Evolutionary conservation across 2,329 filamentous ascomycete genomes (phyloP), one percentile per base, ranked within the genome.

Genomic region (Ophiostoma sp.): DNA sequence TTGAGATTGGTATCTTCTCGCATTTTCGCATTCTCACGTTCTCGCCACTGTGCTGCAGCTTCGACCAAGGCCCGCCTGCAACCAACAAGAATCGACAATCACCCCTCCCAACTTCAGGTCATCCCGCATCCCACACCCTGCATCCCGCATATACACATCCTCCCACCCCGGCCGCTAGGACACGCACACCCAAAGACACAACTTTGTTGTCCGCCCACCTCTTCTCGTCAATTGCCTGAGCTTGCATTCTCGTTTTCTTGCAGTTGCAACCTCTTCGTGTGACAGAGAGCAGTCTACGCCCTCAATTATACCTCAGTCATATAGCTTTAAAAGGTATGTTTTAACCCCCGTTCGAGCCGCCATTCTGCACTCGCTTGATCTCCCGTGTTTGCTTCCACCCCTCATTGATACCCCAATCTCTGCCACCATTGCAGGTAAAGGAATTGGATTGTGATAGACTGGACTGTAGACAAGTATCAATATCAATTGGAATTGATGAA

Each of bases 31-130:
- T n/a, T 54, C 13, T 54, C 23, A 54, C 52, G 11, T 20, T 39
- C 60, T 64, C 33, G 60, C 60, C 60, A 64, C 60, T 57, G 52
- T 13, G 52, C 52, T 57, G 52, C 52, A 57, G 52, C 52, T 27
- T 17, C 60, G 31, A 64, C 60, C 60, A 64, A 64, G 60, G 31
- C 35, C 27, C 4, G 31, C 7, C 31, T 35, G 31, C 20, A 23
- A 31, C 33, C 39, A 64, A n/a, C 60, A 64, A 35, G 60, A 36
- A 39, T 17, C 31, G 33, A 36, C 15, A 31, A 64, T 3, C 60
- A 36, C 60, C 60, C 57, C 60, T n/a, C 52, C 17, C 52, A 27
- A 27, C 52, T 27, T 57, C 52, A 57, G 52, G 27, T n/a, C 31
- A 35, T 64, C 60, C 60, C 31, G 31, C 31, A 62, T 35, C 27